These are phyloP conservation scores for Avena sativa DNA, from an alignment of 176 grass and related monocot genomes.

Conservation along the genomic window DNA sequence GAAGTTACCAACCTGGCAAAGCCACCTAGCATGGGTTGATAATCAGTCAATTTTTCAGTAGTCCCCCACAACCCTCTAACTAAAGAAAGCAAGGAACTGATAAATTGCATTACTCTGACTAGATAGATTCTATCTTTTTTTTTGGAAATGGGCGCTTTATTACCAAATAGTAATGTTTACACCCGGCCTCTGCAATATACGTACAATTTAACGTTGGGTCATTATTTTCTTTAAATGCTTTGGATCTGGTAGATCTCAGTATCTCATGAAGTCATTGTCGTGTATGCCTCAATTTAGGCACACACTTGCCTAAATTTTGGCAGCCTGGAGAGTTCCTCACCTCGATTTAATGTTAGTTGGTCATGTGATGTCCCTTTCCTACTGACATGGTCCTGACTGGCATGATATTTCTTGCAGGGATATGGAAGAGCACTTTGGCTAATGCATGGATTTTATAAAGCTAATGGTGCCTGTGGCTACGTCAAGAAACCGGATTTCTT, in stretches of 20 bases:
- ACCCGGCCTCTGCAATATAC: too few relatives aligned
- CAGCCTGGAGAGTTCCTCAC: not conserved
- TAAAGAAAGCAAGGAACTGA: not conserved
- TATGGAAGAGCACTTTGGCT: constrained; percentile 95
- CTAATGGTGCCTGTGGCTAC: constrained; percentile 89
- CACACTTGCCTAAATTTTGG: constrained; percentile 6
- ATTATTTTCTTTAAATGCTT: not conserved
- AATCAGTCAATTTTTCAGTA: not conserved
- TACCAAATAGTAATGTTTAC: too few relatives aligned
- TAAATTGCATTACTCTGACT: not conserved
- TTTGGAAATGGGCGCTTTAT: too few relatives aligned
- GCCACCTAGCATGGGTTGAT: not conserved
- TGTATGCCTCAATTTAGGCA: not conserved
- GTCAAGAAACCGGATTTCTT: constrained; percentile 98
- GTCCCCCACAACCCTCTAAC: not conserved
- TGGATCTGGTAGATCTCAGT: not conserved
- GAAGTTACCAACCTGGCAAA: not conserved
- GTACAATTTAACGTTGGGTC: not conserved
- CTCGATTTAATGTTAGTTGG: constrained; percentile 17
- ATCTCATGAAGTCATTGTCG: not conserved
- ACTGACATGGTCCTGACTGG: not conserved
- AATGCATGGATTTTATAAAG: constrained; percentile 97
- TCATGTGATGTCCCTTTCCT: not conserved
- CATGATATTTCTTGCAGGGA: constrained; percentile 59
- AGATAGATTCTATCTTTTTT: not conserved